A percentile compares a stretch with the other conserved stretches of the same genome.
These are phyloP conservation scores for Sphenostylis stenocarpa DNA, from an alignment of 306 rosid species.

Conservation along the genomic window DNA sequence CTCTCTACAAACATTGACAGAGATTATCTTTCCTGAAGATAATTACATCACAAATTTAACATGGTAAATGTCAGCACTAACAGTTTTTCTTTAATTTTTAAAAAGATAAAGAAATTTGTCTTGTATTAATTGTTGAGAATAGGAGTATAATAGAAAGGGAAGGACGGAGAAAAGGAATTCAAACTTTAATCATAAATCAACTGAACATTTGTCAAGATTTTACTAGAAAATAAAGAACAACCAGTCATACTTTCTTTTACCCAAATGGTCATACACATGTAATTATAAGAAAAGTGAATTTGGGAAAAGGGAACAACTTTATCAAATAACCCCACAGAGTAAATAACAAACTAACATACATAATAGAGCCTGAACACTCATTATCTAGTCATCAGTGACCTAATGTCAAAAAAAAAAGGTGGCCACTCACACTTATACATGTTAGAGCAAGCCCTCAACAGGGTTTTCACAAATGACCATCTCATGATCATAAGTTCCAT, in stretches of 20 bases:
- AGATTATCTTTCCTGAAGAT: not conserved
- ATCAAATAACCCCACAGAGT: not conserved
- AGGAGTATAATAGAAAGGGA: not conserved
- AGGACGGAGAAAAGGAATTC: not conserved
- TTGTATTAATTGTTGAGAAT: not conserved
- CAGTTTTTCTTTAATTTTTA: not conserved
- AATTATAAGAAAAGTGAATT: slow-evolving; percentile 6
- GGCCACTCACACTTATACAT: slow-evolving; percentile 21
- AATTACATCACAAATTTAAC: not conserved
- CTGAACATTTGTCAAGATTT: slow-evolving; percentile 1
- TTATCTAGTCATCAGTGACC: slow-evolving; percentile 23
- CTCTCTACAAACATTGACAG: not conserved
- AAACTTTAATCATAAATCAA: not conserved
- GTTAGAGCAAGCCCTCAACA: slow-evolving; percentile 39
- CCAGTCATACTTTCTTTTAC: not conserved
- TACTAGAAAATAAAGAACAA: slow-evolving; percentile 1
- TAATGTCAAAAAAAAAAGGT: not conserved
- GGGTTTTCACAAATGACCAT: slow-evolving; percentile 23
- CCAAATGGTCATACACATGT: not conserved
- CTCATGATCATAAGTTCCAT: slow-evolving; percentile 39
- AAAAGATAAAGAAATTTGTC: not conserved
- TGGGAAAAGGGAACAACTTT: not conserved
- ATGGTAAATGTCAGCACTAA: not conserved
- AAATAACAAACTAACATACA: not conserved
- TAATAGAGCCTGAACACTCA: not conserved